Base-by-base conservation (phyloP, 306 rosid species). In the Rosa lucieae region DNA sequence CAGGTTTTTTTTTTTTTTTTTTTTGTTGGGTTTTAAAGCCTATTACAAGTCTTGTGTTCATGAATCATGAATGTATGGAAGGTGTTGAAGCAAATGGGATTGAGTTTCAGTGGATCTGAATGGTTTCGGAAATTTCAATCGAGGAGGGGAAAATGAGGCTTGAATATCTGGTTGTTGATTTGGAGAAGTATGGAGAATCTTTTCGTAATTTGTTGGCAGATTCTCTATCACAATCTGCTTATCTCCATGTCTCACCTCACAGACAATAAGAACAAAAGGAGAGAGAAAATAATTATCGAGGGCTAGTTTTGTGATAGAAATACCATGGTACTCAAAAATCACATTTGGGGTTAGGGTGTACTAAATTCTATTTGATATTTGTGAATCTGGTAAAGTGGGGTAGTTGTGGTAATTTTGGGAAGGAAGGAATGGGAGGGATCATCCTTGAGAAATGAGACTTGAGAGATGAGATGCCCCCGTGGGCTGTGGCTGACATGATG, bases 21-120 rank as follows among this genome's bases (percentile, higher is more conserved):
- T 72, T 20, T 42, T 46, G 47, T 32, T 56, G 65, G 82, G 67
- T 73, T 37, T 32, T 10, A 76, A 3, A 61, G 43, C 2, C 35
- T 44, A 13, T 20, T 65, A 72, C 74, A 82, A 71, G 78, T 39
- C 67, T 56, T 67, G 40, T 63, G 85, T 37, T 21, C 51, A 63
- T 1, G 44, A 20, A 69, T 65, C 72, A 17, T 29, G 67, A 84
- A 88, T 82, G 99, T 74, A 84, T 88, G 99, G 99, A 89, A 85
- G 92, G 58, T 6, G 79, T 63, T 91, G 73, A 84, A 89, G 82
- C 68, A 70, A 26, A 46, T 8, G 39, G 48, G 99, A 96, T 89
- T 84, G 89, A 88, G 87, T 82, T 96, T 90, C 89, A 80, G 67
- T 87, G 92, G 92, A 86, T 86, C 77, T 75, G 71, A 84, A 78